phyloP scores from a whole-genome alignment of 768 basidiomycete genomes.

The Agaricus blazei region DNA sequence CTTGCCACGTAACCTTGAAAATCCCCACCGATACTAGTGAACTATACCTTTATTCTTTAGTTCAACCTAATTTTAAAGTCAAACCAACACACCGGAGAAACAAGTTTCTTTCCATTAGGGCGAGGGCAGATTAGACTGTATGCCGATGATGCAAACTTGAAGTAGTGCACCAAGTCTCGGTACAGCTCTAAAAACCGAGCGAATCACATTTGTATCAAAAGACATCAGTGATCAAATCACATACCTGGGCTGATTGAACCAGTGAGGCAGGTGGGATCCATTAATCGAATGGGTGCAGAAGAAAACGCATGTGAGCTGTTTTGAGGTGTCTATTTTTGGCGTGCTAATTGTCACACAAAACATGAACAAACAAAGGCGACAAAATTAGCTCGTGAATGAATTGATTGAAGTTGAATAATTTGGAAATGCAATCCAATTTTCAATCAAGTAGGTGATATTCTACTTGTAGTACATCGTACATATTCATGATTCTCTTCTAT shows the following conservation, averaged over 20 bases:
- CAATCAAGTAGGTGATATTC: no score
- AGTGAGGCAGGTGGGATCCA: not conserved
- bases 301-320: not conserved
- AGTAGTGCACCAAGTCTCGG: constrained; percentile 44
- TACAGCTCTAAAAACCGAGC: constrained; percentile 28
- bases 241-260: not conserved
- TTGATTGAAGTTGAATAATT: no score
- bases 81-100: constrained; percentile 27
- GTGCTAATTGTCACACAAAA: not conserved
- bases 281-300: not conserved
- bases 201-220: not conserved
- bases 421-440: no score
- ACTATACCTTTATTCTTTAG: constrained; percentile 20
- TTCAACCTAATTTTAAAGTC: not conserved
- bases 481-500: no score
- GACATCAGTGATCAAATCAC: not conserved
- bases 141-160: constrained; percentile 52
- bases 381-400: no score
- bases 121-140: constrained; percentile 39
- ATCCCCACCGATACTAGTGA: constrained; percentile 36
- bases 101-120: constrained; percentile 42
- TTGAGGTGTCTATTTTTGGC: not conserved
- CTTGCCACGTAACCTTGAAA: constrained; percentile 47
- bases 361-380: no score
- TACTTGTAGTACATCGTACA: no score